Percentiles rank a stretch among this genome's conserved stretches.
Evolutionary conservation across 176 grass and related monocot species (phyloP).

Genomic region (Hordeum marinum): DNA sequence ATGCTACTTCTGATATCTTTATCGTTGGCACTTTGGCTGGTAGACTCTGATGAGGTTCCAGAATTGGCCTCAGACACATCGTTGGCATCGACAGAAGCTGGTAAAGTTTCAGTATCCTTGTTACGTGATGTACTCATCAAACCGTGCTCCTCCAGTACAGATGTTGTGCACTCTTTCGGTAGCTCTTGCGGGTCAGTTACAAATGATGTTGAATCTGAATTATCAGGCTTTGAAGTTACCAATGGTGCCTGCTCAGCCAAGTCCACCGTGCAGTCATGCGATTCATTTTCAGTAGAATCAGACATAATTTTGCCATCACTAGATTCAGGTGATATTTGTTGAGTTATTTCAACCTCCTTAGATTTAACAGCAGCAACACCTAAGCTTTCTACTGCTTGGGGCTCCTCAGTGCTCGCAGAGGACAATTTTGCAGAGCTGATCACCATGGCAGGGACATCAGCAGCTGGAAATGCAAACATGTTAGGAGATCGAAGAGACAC

Average conservation of each 20-base stretch:
- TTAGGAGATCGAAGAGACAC: slow-evolving; percentile 12
- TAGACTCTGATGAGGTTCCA: slow-evolving; percentile 25
- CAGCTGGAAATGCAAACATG: slow-evolving; percentile 27
- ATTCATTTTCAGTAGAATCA: slow-evolving; percentile 29
- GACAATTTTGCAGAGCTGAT: slow-evolving; percentile 8
- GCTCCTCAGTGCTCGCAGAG: slow-evolving; percentile 11
- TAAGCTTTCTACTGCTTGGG: slow-evolving; percentile 3
- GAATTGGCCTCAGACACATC: not conserved
- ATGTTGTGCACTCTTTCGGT: slow-evolving; percentile 14
- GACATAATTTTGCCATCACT: slow-evolving; percentile 19
- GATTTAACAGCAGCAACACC: not conserved
- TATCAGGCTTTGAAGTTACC: not conserved
- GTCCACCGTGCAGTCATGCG: not conserved
- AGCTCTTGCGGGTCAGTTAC: slow-evolving; percentile 19
- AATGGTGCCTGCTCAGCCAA: slow-evolving; percentile 23
- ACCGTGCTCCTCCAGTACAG: slow-evolving; percentile 19
- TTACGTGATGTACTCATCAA: not conserved
- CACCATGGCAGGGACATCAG: slow-evolving; percentile 1
- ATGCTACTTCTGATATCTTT: slow-evolving; percentile 26
- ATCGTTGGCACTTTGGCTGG: slow-evolving; percentile 18
- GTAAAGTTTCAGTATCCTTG: not conserved
- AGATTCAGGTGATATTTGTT: slow-evolving; percentile 12
- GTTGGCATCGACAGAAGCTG: slow-evolving; percentile 15
- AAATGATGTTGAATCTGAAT: slow-evolving; percentile 12
- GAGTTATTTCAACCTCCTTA: slow-evolving; percentile 12